phyloP scores from a whole-genome alignment of 768 basidiomycete species.

The Trametes gibbosa region DNA sequence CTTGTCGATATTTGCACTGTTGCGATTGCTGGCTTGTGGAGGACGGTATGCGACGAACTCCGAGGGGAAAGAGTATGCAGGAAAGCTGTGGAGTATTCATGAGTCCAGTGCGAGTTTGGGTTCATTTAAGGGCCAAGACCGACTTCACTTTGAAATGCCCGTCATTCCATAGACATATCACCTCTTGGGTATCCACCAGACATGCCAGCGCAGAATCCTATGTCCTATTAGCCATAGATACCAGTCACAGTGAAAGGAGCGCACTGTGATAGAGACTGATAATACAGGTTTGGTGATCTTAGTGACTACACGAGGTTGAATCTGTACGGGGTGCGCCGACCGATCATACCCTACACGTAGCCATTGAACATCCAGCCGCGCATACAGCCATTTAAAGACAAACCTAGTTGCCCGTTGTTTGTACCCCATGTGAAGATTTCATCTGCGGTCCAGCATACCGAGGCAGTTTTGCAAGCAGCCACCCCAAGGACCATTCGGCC shows the following conservation, averaged over 20 bases:
- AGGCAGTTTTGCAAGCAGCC: conserved; percentile 83
- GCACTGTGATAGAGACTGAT: conserved; percentile 70
- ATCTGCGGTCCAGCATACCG: conserved; percentile 79
- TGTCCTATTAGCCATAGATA: not conserved
- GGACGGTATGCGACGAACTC: conserved; percentile 79
- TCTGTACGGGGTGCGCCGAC: conserved; percentile 67
- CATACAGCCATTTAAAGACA: conserved; percentile 2
- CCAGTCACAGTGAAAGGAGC: not conserved
- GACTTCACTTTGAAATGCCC: conserved; percentile 72
- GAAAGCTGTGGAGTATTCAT: conserved; percentile 54
- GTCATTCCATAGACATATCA: conserved; percentile 81
- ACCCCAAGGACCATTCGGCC: conserved; percentile 79
- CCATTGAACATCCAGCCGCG: not conserved
- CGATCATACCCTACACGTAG: conserved; percentile 69
- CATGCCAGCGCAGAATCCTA: conserved; percentile 84
- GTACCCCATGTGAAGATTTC: conserved; percentile 90
- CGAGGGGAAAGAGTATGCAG: conserved; percentile 70
- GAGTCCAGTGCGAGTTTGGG: not conserved
- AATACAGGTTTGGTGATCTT: conserved; percentile 69
- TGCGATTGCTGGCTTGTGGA: conserved; percentile 67
- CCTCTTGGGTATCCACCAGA: conserved; percentile 75
- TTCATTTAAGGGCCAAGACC: conserved; percentile 21
- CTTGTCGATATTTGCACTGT: conserved; percentile 72
- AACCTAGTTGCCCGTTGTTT: conserved; percentile 89
- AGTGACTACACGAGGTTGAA: conserved; percentile 77